Percentiles rank a stretch among this genome's conserved stretches.
phyloP scores from a whole-genome alignment of 768 basidiomycete species.

The Candolleomyces efflorescens region DNA sequence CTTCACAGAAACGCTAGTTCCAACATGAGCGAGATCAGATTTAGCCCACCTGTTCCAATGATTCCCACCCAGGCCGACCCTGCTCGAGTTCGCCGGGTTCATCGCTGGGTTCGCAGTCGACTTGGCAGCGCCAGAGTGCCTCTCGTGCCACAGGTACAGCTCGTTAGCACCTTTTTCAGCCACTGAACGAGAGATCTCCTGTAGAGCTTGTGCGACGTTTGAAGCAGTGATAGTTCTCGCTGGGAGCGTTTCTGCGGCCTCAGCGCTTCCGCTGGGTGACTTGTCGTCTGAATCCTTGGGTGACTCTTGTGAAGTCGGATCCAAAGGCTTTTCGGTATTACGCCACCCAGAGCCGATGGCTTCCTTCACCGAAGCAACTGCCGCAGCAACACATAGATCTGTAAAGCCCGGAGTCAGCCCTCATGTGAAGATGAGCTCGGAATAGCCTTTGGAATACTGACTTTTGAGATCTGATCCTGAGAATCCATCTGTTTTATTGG shows the following conservation, averaged over 20 bases:
- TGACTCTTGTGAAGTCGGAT: background rate
- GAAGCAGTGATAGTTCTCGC: background rate
- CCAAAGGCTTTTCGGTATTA: background rate
- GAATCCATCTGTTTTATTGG: background rate
- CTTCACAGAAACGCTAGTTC: too few relatives aligned
- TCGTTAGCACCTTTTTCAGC: background rate
- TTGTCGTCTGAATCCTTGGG: background rate
- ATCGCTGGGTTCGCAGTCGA: too few relatives aligned
- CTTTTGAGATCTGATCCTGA: slow-evolving; percentile 15
- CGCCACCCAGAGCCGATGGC: background rate
- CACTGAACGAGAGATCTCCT: background rate
- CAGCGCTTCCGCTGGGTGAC: background rate
- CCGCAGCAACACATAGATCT: slow-evolving; percentile 8
- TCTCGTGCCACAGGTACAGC: background rate
- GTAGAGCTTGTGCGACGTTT: background rate
- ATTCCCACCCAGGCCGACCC: too few relatives aligned
- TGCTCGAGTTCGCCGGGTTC: too few relatives aligned
- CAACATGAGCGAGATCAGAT: too few relatives aligned
- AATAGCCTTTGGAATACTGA: background rate
- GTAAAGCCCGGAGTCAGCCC: background rate
- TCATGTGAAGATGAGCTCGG: background rate
- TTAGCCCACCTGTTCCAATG: too few relatives aligned
- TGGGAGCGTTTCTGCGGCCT: background rate
- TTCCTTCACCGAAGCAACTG: slow-evolving; percentile 6
- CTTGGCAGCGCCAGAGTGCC: background rate